Evolutionary conservation across 2,329 filamentous ascomycete species (phyloP).

Genomic region (Botrytis tulipae): DNA sequence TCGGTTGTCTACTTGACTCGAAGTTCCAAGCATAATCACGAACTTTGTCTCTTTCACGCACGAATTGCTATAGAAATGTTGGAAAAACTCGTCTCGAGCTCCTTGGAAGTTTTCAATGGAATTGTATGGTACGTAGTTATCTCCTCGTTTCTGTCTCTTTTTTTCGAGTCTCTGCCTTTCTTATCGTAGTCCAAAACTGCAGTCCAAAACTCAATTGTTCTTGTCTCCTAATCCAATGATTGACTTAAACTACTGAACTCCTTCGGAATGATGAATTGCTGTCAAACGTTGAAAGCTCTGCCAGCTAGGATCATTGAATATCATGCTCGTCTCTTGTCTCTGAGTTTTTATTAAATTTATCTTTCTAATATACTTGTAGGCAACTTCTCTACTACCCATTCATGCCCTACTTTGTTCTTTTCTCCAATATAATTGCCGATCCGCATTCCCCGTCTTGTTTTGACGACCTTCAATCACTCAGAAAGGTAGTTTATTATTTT

Average conservation of each 20-base stretch:
- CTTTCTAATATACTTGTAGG: slow-evolving; percentile 8
- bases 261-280: not conserved
- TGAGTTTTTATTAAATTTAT: not conserved
- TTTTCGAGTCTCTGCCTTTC: not conserved
- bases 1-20: slow-evolving; percentile 24
- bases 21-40: slow-evolving; percentile 12
- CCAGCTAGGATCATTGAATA: not conserved
- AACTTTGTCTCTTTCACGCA: slow-evolving; percentile 22
- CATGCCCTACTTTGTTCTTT: slow-evolving; percentile 25
- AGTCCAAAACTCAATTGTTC: not conserved
- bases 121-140: slow-evolving; percentile 23
- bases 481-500: slow-evolving; percentile 23
- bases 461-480: slow-evolving; percentile 19
- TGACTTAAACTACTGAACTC: not conserved
- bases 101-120: slow-evolving; percentile 24
- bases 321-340: not conserved
- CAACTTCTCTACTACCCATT: slow-evolving; percentile 28
- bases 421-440: slow-evolving; percentile 23
- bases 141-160: not conserved
- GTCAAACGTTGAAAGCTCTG: not conserved
- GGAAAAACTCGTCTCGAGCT: slow-evolving; percentile 24
- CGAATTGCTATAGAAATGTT: slow-evolving; percentile 21
- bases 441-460: slow-evolving; percentile 20
- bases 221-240: not conserved
- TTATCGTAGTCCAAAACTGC: not conserved